These are phyloP conservation scores for Nothophaeocryptopus gaeumannii DNA, from an alignment of 2,329 filamentous ascomycete genomes.

Conservation along the genomic window DNA sequence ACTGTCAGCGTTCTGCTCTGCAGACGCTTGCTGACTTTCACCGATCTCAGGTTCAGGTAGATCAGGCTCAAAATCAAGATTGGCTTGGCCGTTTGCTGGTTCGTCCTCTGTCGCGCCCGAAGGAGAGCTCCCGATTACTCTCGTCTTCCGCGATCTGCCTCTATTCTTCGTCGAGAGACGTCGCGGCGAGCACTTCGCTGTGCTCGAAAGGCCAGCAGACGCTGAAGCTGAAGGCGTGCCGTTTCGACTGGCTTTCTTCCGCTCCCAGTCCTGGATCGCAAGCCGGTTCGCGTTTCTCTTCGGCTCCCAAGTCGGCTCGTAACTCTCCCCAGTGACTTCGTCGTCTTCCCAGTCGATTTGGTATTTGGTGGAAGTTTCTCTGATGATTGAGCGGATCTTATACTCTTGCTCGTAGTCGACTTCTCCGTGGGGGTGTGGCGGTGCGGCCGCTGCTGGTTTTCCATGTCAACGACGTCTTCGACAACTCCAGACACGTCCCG, in stretches of 20 bases:
- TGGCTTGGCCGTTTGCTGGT: neutral
- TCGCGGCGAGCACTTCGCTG: neutral
- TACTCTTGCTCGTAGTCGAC: conserved; percentile 28
- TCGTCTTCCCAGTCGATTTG: conserved; percentile 58
- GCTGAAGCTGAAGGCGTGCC: no score
- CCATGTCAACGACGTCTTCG: no score
- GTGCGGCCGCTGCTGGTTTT: neutral
- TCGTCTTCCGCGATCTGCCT: neutral
- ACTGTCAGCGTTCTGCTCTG: conserved; percentile 9
- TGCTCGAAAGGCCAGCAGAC: no score
- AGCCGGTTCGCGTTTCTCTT: conserved; percentile 36
- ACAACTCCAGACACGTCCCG: no score
- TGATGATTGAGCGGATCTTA: conserved; percentile 32
- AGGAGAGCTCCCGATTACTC: conserved; percentile 23
- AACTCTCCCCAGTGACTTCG: conserved; percentile 48
- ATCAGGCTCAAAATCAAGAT: neutral
- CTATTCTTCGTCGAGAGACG: neutral
- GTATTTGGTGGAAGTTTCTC: conserved; percentile 43
- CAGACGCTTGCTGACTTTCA: conserved; percentile 22
- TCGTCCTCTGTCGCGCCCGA: neutral
- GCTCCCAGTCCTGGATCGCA: conserved; percentile 39
- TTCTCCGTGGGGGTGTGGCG: conserved; percentile 29
- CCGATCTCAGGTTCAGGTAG: conserved; percentile 24
- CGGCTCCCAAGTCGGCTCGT: conserved; percentile 53
- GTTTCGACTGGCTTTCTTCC: conserved; percentile 20